Base-by-base conservation (phyloP, 768 basidiomycete genomes). In the Lyophyllum decastes region DNA sequence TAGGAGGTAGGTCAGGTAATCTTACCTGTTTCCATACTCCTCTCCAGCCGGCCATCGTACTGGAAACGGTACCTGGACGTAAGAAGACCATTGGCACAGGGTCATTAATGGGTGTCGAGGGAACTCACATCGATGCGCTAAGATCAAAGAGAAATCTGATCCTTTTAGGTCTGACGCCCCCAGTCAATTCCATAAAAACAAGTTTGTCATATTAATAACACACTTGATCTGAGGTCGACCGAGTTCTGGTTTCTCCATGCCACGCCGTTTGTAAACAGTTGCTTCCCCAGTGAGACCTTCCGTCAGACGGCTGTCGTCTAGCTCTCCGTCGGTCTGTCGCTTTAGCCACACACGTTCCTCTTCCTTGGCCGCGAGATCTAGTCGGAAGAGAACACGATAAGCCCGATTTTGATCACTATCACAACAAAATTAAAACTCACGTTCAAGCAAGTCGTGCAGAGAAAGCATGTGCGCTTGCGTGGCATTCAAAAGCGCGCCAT, bases 291-390 rank as follows among this genome's bases (percentile, higher is more conserved):
- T 88, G 33, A 89, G 66, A 21, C 86, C 86, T 65, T 89, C 87
- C 11, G 84, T 85, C 51, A 89, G 68, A 16, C 87, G 78, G 56
- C 76, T 83, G 64, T 88, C 86, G 60, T 89, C 87, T 4, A 89
- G 75, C 62, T 89, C 87, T 35, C 87, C 87, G 63, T 89, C 87
- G 1, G 82, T 87, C 69, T 87, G 87, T 2, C 86, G 81, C 65
- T 87, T 89, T 16, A 88, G 73, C 87, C 86, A 89, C 2, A 89
- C 80, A 12, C 86, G 81, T 60, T 88, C 87, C 63, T 88, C 86
- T 61, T 88, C 86, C 57, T 82, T 86, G 0, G 86, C 85, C 14
- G 86, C 79, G 19, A 89, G 79, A 66, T 87, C 87, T 88, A 62
- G 12, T 33, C 45, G 21, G 30, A 30, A 30, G 22, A 11, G 25